Conservation (phyloP, 139 green algal genomes). For the Haematococcus sp. region DNA sequence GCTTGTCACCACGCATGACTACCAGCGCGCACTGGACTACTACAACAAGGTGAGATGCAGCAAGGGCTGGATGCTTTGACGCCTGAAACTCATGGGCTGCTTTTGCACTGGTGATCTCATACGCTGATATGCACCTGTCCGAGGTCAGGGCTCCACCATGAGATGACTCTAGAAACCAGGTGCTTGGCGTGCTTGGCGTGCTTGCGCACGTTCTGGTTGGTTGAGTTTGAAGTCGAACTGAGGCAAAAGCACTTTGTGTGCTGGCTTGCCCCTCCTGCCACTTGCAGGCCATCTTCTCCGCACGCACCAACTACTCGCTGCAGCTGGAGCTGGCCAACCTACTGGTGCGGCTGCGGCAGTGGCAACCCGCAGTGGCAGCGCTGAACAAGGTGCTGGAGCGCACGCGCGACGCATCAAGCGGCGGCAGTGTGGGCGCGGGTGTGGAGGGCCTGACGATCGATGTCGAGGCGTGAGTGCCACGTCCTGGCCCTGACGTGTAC, state of each 20-base stretch:
- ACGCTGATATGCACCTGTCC: neutral
- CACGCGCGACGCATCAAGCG: conserved; percentile 8
- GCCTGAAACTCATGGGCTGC: conserved; percentile 2
- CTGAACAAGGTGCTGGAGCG: conserved; percentile 16
- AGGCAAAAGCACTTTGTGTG: too few species aligned
- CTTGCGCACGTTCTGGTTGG: too few species aligned
- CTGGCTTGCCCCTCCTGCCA: too few species aligned
- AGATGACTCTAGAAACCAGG: too few species aligned
- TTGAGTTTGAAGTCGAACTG: too few species aligned
- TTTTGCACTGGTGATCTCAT: neutral
- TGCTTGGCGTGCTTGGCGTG: too few species aligned
- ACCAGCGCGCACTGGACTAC: conserved; percentile 69
- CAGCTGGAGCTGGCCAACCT: conserved; percentile 68
- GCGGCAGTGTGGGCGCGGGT: neutral
- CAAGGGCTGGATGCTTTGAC: neutral
- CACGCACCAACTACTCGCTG: conserved; percentile 26
- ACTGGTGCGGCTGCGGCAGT: conserved; percentile 59
- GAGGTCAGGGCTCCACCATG: neutral
- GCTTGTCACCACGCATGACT: conserved; percentile 70
- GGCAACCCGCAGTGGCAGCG: conserved; percentile 31
- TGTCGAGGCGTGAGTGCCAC: conserved; percentile 43
- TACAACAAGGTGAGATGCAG: conserved; percentile 54
- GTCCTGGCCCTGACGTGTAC: neutral
- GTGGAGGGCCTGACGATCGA: conserved; percentile 48
- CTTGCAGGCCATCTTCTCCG: conserved; percentile 14